Evolutionary conservation across 441 rosid species (phyloP).

Genomic region (Lepidium campestre): DNA sequence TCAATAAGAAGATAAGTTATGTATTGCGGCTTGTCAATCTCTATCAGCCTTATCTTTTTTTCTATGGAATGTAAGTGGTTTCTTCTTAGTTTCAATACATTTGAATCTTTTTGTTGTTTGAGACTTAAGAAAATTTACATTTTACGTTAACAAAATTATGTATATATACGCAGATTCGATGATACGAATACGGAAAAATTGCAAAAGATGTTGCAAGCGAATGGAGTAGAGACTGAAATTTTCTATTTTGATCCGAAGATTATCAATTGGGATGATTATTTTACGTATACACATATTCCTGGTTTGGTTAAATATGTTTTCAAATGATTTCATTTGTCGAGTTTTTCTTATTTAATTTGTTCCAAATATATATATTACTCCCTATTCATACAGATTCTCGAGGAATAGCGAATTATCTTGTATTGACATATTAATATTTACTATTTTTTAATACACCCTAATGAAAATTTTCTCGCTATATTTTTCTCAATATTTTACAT

Average conservation of each 20-base stretch:
- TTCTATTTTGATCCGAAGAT: constrained; percentile 15
- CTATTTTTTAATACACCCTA: no score
- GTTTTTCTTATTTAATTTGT: no score
- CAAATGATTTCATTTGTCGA: constrained; percentile 9
- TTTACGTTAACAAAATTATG: not conserved
- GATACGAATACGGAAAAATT: constrained; percentile 14
- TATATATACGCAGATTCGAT: constrained; percentile 16
- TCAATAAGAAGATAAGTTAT: constrained; percentile 35
- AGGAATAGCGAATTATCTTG: no score
- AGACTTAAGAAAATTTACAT: not conserved
- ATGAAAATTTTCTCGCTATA: no score
- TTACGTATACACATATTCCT: constrained; percentile 15
- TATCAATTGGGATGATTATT: constrained; percentile 24
- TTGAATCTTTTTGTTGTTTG: no score
- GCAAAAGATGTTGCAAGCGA: not conserved
- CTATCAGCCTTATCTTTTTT: constrained; percentile 26
- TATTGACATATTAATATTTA: no score
- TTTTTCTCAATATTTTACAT: no score
- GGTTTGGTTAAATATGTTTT: constrained; percentile 24
- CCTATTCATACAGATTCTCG: no score
- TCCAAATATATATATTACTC: no score
- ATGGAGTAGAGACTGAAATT: not conserved
- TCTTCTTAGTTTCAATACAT: no score
- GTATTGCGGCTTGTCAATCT: constrained; percentile 18
- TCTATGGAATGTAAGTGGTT: constrained; percentile 22